Percentiles rank a stretch among this genome's conserved stretches.
phyloP scores from a whole-genome alignment of 202 grass and related monocot species.

The Cymbopogon flexuosus region DNA sequence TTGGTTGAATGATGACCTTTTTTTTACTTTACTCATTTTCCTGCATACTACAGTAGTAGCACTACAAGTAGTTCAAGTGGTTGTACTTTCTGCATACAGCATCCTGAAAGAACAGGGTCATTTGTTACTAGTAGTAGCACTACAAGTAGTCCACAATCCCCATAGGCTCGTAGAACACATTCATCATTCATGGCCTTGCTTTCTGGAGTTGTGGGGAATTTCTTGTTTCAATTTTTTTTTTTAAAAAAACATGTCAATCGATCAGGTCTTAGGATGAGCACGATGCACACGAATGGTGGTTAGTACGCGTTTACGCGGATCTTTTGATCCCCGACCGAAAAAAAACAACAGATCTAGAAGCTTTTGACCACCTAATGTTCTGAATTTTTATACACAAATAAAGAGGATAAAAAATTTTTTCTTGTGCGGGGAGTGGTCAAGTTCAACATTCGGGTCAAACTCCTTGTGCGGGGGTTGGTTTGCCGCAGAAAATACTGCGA shows the following conservation, averaged over 20 bases:
- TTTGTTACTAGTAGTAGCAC: not conserved
- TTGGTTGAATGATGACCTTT: not conserved
- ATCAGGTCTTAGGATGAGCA: not conserved
- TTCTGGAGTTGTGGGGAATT: not conserved
- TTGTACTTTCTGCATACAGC: not conserved
- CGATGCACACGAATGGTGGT: constrained; percentile 11
- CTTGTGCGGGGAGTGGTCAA: not conserved
- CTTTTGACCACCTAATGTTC: constrained; percentile 24
- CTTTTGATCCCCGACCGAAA: not conserved
- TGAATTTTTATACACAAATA: not conserved
- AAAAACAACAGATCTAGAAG: constrained; percentile 24
- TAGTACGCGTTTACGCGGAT: not conserved
- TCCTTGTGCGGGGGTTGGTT: constrained; percentile 22
- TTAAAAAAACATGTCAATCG: not conserved
- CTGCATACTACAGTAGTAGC: too few relatives aligned
- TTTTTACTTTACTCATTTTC: not conserved
- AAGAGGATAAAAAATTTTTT: not conserved
- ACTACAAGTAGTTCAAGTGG: too few relatives aligned
- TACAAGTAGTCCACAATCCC: not conserved
- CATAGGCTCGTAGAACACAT: not conserved
- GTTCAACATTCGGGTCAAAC: constrained; percentile 33
- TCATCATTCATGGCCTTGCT: not conserved
- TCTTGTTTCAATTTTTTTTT: not conserved
- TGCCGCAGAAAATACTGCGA: constrained; percentile 6
- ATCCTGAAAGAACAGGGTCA: not conserved